Percentiles rank a stretch among this genome's conserved stretches.
Conservation (phyloP, 2,329 filamentous ascomycete genomes). For the Nigrograna mackinnonii region DNA sequence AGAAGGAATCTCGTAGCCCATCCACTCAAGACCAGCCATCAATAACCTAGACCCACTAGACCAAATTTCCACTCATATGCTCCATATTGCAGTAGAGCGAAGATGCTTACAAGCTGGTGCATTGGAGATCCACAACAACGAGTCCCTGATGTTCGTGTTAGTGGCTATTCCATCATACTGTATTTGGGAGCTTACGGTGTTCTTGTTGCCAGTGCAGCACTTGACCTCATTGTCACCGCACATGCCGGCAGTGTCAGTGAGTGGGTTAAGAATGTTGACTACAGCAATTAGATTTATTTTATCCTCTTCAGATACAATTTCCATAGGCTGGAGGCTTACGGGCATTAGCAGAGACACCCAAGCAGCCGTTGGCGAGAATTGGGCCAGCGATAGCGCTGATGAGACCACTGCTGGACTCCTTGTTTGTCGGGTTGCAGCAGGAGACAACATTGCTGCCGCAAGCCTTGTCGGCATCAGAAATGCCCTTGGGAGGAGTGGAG, state of each 20-base stretch:
- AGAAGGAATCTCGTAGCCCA: too few species aligned
- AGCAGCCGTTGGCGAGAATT: constrained; percentile 9
- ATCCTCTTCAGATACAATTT: background rate
- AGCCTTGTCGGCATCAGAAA: constrained; percentile 4
- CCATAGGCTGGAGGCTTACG: constrained; percentile 4
- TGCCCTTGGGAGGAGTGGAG: constrained; percentile 10
- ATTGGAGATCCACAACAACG: constrained; percentile 11
- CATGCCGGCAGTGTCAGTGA: constrained; percentile 5
- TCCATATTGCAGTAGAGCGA: too few species aligned
- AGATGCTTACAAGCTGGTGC: constrained; percentile 13
- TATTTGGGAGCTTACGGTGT: constrained; percentile 9
- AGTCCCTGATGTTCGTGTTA: constrained; percentile 5
- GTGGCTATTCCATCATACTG: background rate
- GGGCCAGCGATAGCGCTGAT: constrained; percentile 8
- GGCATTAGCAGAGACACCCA: constrained; percentile 4
- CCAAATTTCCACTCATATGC: too few species aligned
- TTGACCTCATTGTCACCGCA: constrained; percentile 12
- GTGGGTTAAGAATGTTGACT: constrained; percentile 7
- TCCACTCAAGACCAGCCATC: too few species aligned
- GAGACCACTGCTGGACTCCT: constrained; percentile 9
- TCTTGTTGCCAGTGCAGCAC: constrained; percentile 17
- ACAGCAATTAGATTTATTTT: background rate
- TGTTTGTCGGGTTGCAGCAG: constrained; percentile 14
- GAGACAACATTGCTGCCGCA: constrained; percentile 15
- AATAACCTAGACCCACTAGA: too few species aligned